Base-by-base conservation (phyloP, 768 basidiomycete species). In the Tephrocybe sp. region DNA sequence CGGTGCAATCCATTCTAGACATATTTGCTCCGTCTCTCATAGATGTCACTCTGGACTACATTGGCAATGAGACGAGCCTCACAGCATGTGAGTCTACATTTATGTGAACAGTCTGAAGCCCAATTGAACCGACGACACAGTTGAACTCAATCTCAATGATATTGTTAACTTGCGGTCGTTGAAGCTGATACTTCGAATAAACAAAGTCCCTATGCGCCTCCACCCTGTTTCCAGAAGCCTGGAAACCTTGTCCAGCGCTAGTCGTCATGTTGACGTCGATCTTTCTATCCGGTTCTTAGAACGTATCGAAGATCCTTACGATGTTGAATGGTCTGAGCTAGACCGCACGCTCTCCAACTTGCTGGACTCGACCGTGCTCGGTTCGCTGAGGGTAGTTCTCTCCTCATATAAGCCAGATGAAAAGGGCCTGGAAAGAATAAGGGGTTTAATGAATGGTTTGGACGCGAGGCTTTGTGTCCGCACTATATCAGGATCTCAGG, bases 21-120 rank as follows among this genome's bases (percentile, higher is more conserved):
- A 19, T 39, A 1, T 47, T 37, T 16, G 45, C 36, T 4, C 27
- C 36, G 15, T 47, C 45, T 38, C 45, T 47, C 35, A 38, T 18
- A 5, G 27, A 47, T 5, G 45, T 39, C 4, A 38, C 26, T 28
- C 32, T 47, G 24, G 45, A 47, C 27, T 30, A 15, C 26, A 25
- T 38, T 21, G 35, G 35, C 26, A 30, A 47, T 38, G 36, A 47
- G 35, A 6, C 12, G 1, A 7, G 36, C n/a, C 18, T 15, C 11
- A 35, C 45, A 15, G 26, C 25, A 4, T 16, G 45, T 47, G 15
- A 39, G 45, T 24, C n/a, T 39, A 30, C 16, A 43, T 31, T 18
- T 31, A 25, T 13, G 2, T 28, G 4, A 16, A 19, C 13, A 15
- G 13, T 9, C 21, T 28, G 21, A 26, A 9, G 16, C 8, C 19